Conservation (phyloP, 768 basidiomycete genomes). For the Pleurotus cornucopiae region DNA sequence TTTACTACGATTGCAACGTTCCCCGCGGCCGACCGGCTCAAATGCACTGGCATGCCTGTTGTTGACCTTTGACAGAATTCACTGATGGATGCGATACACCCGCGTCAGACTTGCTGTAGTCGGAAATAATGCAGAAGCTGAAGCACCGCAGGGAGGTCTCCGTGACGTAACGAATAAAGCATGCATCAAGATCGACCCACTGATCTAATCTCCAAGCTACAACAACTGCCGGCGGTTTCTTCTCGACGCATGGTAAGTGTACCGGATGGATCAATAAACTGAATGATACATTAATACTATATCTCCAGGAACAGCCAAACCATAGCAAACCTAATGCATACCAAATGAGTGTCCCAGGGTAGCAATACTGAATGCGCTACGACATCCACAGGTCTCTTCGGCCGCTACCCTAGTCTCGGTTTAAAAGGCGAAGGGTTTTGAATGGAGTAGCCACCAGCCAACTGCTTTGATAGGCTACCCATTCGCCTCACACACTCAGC, state of each 20-base stretch:
- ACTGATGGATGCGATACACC: neutral
- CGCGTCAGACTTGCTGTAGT: neutral
- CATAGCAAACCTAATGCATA: constrained; percentile 7
- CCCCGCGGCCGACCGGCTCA: too few species aligned
- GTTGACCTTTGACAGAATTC: neutral
- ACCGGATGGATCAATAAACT: neutral
- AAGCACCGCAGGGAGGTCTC: neutral
- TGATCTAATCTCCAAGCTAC: neutral
- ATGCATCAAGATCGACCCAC: neutral
- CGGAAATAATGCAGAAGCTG: neutral
- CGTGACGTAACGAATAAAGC: neutral
- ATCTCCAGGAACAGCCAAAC: constrained; percentile 5
- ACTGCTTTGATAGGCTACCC: neutral
- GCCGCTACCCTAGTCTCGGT: neutral
- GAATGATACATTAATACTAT: constrained; percentile 2
- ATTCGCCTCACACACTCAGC: constrained; percentile 6
- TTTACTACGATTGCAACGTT: too few species aligned
- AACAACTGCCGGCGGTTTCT: constrained; percentile 1
- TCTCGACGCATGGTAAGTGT: neutral
- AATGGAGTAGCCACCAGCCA: constrained; percentile 1
- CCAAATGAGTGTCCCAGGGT: neutral
- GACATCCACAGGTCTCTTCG: neutral
- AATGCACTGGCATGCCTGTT: too few species aligned
- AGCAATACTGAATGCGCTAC: neutral
- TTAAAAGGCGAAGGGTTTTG: constrained; percentile 13